phyloP scores from a whole-genome alignment of 2,329 filamentous ascomycete genomes.

The Thielaviopsis ethacetica region DNA sequence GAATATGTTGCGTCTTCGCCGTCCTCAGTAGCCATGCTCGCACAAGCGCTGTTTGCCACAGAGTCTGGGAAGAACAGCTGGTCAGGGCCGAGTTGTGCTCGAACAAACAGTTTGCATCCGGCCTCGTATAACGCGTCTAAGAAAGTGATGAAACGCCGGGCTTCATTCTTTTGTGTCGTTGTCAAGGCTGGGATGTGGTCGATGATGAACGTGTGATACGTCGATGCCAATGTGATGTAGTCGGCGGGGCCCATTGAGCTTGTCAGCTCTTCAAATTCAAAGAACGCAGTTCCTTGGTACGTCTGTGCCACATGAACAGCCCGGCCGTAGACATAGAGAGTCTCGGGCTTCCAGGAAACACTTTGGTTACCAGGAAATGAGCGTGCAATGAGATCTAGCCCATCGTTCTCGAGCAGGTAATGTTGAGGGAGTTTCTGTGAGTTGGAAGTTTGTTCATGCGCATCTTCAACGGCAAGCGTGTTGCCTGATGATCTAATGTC shows the following conservation, averaged over 20 bases:
- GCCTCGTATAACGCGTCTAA: conserved; percentile 70
- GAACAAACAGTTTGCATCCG: conserved; percentile 58
- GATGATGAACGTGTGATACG: conserved; percentile 62
- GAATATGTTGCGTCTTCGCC: conserved; percentile 25
- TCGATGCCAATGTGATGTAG: conserved; percentile 67
- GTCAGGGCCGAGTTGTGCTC: conserved; percentile 52
- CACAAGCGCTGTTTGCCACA: conserved; percentile 11
- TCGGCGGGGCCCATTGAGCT: conserved; percentile 59
- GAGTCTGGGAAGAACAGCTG: conserved; percentile 60
- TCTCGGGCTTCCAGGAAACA: conserved; percentile 26
- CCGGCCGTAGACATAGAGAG: conserved; percentile 45
- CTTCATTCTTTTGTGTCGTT: conserved; percentile 60
- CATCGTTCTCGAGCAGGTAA: conserved; percentile 3
- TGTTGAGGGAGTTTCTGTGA: conserved; percentile 1
- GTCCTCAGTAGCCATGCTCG: conserved; percentile 8
- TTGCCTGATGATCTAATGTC: not conserved
- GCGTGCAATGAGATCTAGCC: not conserved
- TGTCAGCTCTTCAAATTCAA: conserved; percentile 55
- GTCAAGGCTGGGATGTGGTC: conserved; percentile 53
- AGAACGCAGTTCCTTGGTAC: conserved; percentile 40
- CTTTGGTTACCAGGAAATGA: not conserved
- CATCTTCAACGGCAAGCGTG: not conserved
- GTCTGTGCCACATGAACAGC: conserved; percentile 41
- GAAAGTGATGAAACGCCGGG: conserved; percentile 62
- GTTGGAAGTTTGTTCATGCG: not conserved